A percentile compares a stretch with the other conserved stretches of the same genome.
phyloP scores from a whole-genome alignment of 2,329 filamentous ascomycete species.

The Diaporthe capsici region DNA sequence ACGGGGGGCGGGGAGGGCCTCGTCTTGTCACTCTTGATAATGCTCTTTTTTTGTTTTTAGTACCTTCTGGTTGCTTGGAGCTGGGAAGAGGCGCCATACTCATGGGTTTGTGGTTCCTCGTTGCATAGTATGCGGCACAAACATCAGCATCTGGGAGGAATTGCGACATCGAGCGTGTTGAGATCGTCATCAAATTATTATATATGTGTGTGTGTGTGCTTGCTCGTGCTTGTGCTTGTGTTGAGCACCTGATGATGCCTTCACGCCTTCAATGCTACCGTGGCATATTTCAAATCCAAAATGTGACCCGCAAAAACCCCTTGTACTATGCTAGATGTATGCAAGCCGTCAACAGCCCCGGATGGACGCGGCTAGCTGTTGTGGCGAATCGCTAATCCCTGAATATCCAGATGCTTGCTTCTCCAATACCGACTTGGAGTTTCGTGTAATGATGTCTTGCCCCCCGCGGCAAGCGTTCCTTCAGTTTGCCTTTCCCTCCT shows the following conservation, averaged over 20 bases:
- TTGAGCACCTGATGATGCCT: neutral
- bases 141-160: neutral
- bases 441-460: neutral
- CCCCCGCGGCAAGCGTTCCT: neutral
- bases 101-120: neutral
- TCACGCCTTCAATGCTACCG: constrained; percentile 13
- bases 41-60: neutral
- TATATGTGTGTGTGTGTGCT: neutral
- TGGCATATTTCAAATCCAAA: neutral
- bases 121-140: neutral
- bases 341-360: constrained; percentile 4
- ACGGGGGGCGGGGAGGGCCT: neutral
- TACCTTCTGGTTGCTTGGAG: neutral
- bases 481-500: constrained; percentile 45
- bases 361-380: neutral
- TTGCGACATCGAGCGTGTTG: neutral
- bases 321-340: constrained; percentile 26
- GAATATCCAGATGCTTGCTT: neutral
- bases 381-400: neutral
- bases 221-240: neutral
- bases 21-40: neutral
- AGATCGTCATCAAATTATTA: neutral
- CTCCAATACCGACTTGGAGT: neutral
- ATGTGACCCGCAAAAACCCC: neutral
- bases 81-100: neutral